A percentile compares a stretch with the other conserved stretches of the same genome.
Conservation (phyloP, 2,329 filamentous ascomycete genomes). For the Arthrobotrys conoides region DNA sequence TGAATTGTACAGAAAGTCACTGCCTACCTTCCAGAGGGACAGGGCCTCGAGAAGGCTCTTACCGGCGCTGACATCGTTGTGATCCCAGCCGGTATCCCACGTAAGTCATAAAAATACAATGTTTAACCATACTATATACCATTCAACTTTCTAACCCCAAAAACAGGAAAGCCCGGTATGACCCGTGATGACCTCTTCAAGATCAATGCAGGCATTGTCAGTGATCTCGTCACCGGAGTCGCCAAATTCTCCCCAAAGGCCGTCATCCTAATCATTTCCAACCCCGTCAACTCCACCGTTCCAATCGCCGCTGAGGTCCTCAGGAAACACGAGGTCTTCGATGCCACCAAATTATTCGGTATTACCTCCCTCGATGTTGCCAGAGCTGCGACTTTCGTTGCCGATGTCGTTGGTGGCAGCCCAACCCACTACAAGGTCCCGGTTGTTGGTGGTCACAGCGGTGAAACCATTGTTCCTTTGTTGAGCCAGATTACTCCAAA, state of each 20-base stretch:
- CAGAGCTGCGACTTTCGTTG: slow-evolving; percentile 95
- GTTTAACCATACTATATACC: no score
- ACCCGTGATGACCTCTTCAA: slow-evolving; percentile 99
- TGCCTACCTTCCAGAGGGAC: slow-evolving; percentile 86
- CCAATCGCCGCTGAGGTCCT: slow-evolving; percentile 97
- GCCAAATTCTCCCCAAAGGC: slow-evolving; percentile 93
- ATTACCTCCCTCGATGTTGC: slow-evolving; percentile 99
- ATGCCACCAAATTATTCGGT: slow-evolving; percentile 95
- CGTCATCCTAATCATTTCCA: slow-evolving; percentile 96
- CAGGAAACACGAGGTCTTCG: slow-evolving; percentile 92
- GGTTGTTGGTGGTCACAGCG: slow-evolving; percentile 96
- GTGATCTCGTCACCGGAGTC: slow-evolving; percentile 88
- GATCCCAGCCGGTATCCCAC: slow-evolving; percentile 97
- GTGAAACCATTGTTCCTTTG: slow-evolving; percentile 96
- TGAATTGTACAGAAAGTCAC: slow-evolving; percentile 77
- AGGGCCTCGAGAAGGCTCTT: slow-evolving; percentile 87
- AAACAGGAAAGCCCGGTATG: slow-evolving; percentile 95
- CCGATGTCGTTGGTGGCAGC: slow-evolving; percentile 85
- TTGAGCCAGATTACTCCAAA: slow-evolving; percentile 90
- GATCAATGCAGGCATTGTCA: slow-evolving; percentile 98
- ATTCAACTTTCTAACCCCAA: neutral
- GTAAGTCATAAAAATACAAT: slow-evolving; percentile 73
- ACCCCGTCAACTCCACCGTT: slow-evolving; percentile 99
- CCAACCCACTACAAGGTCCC: slow-evolving; percentile 87
- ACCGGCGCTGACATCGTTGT: slow-evolving; percentile 95